These are phyloP conservation scores for Solanum pinnatisectum DNA, from an alignment of 257 asterid genomes.

Conservation along the genomic window DNA sequence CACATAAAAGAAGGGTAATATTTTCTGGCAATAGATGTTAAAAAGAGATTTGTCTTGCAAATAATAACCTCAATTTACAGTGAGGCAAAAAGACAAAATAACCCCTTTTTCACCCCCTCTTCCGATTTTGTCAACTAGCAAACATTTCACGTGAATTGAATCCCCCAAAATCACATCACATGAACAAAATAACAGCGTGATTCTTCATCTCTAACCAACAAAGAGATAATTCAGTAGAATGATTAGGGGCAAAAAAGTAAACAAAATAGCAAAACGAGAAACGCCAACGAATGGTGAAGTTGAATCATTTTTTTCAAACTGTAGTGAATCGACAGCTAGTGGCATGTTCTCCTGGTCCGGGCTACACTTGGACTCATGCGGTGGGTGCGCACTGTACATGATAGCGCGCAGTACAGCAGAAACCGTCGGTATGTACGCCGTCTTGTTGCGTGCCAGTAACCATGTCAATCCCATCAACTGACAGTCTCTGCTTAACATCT, in stretches of 20 bases:
- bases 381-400: slow-evolving; percentile 88
- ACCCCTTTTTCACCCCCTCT: slow-evolving; percentile 19
- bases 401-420: slow-evolving; percentile 97
- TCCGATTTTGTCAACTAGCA: slow-evolving; percentile 30
- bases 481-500: slow-evolving; percentile 76
- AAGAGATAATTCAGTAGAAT: background rate
- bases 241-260: slow-evolving; percentile 48
- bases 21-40: slow-evolving; percentile 14
- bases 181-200: slow-evolving; percentile 5
- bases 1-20: background rate
- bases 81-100: slow-evolving; percentile 36
- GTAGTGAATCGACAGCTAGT: slow-evolving; percentile 86
- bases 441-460: slow-evolving; percentile 94
- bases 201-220: background rate
- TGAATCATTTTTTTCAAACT: slow-evolving; percentile 54
- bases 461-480: slow-evolving; percentile 98
- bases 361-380: slow-evolving; percentile 77
- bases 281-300: slow-evolving; percentile 2
- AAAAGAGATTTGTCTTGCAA: background rate
- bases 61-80: slow-evolving; percentile 37
- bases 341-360: slow-evolving; percentile 99
- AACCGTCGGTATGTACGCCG: slow-evolving; percentile 94
- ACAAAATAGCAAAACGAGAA: background rate
- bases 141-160: slow-evolving; percentile 53
- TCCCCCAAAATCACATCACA: slow-evolving; percentile 22